Conservation (phyloP, 352 stramenopile species). For the Phytophthora pisi region DNA sequence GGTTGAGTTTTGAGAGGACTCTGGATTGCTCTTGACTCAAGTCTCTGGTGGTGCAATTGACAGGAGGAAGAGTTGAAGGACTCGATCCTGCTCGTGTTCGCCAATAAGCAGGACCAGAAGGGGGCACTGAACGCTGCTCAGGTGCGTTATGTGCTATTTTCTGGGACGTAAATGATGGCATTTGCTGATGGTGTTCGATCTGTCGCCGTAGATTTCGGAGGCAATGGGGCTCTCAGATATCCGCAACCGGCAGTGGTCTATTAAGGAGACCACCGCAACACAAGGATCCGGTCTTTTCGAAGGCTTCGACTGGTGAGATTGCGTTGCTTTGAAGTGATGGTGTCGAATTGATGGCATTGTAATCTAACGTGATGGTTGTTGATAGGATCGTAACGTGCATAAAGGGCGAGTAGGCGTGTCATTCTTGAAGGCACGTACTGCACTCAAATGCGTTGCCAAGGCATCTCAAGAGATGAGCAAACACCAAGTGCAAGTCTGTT, state of each 20-base stretch:
- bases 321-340: neutral
- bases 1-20: neutral
- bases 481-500: neutral
- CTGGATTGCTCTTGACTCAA: conserved; percentile 1
- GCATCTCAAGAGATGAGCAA: neutral
- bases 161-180: neutral
- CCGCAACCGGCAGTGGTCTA: conserved; percentile 99
- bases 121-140: conserved; percentile 91
- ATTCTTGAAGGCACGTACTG: conserved; percentile 7
- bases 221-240: conserved; percentile 98
- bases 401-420: conserved; percentile 76
- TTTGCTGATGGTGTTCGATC: conserved; percentile 3
- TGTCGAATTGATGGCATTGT: conserved; percentile 2
- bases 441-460: conserved; percentile 10
- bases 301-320: conserved; percentile 97
- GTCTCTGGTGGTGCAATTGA: conserved; percentile 1
- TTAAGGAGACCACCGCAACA: conserved; percentile 98
- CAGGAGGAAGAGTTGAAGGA: conserved; percentile 99
- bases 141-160: conserved; percentile 34
- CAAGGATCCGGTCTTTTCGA: conserved; percentile 99
- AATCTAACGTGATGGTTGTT: conserved; percentile 14
- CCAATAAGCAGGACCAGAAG: conserved; percentile 99
- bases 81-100: conserved; percentile 99
- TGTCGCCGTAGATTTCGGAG: conserved; percentile 93
- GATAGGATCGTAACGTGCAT: conserved; percentile 90